These are phyloP conservation scores for Penicillium steckii DNA, from an alignment of 495 filamentous ascomycete genomes.

Conservation along the genomic window DNA sequence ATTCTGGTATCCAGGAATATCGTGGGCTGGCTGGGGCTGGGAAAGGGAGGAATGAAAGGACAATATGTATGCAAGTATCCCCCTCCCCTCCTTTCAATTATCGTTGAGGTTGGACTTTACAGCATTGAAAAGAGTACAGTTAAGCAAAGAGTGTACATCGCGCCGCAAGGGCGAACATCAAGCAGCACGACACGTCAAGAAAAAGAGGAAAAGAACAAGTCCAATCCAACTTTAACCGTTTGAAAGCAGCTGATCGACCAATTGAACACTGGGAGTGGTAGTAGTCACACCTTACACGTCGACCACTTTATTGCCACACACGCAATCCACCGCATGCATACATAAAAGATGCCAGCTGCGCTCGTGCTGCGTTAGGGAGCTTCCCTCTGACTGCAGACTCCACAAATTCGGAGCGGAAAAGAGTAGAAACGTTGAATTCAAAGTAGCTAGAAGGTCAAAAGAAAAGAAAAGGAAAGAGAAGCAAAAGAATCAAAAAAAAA, in stretches of 20 bases:
- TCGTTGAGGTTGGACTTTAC: not conserved
- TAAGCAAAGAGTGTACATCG: not conserved
- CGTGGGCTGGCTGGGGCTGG: not conserved
- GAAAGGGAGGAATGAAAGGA: not conserved
- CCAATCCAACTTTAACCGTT: conserved; percentile 17
- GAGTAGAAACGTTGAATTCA: no score
- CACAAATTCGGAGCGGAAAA: not conserved
- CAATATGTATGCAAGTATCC: not conserved
- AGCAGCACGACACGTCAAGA: not conserved
- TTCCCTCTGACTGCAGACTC: not conserved
- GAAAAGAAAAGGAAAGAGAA: not conserved
- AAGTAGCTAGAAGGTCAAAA: no score
- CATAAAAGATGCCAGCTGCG: conserved; percentile 12
- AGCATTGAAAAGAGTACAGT: not conserved
- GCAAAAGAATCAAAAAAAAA: not conserved
- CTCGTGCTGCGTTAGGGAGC: not conserved
- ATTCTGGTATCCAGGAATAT: not conserved
- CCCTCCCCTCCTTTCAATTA: not conserved
- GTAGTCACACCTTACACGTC: conserved; percentile 6
- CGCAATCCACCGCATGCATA: conserved; percentile 9
- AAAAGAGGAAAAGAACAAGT: not conserved
- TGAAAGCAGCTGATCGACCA: conserved; percentile 15
- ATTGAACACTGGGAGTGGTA: conserved; percentile 8
- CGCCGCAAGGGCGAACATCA: not conserved
- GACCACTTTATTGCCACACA: conserved; percentile 2